A percentile compares a stretch with the other conserved stretches of the same genome.
Evolutionary conservation across 495 filamentous ascomycete species (phyloP).

Genomic region (Xylaria palmicola): DNA sequence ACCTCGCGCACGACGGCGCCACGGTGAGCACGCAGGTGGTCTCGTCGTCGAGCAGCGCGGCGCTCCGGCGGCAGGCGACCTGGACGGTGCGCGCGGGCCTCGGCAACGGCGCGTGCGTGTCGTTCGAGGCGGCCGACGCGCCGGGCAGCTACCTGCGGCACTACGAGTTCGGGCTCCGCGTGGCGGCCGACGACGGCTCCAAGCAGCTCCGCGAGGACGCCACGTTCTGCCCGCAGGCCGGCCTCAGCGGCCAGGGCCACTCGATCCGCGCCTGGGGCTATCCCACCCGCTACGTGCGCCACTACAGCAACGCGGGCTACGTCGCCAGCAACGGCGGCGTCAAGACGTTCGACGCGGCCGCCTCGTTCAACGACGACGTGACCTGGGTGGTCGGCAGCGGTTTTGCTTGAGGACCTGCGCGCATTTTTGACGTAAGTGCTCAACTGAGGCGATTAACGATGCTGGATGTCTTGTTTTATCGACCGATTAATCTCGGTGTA

Average conservation of each 20-base stretch:
- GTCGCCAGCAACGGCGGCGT: slow-evolving; percentile 53
- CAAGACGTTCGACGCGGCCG: slow-evolving; percentile 46
- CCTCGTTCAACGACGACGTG: slow-evolving; percentile 51
- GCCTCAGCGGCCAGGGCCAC: slow-evolving; percentile 49
- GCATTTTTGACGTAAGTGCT: too few species aligned
- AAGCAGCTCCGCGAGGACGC: slow-evolving; percentile 56
- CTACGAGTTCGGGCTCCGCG: slow-evolving; percentile 44
- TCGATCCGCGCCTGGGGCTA: slow-evolving; percentile 54
- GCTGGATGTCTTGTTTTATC: too few species aligned
- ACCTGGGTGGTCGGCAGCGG: slow-evolving; percentile 46
- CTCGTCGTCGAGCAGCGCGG: slow-evolving; percentile 46
- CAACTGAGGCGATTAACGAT: too few species aligned
- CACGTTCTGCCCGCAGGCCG: slow-evolving; percentile 53
- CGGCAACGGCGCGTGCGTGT: slow-evolving; percentile 51
- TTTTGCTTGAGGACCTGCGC: slow-evolving; percentile 49
- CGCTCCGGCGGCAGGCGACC: slow-evolving; percentile 50
- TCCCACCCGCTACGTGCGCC: slow-evolving; percentile 55
- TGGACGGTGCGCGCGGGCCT: slow-evolving; percentile 56
- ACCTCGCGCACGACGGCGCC: slow-evolving; percentile 45
- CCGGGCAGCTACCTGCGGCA: slow-evolving; percentile 56
- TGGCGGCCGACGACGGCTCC: slow-evolving; percentile 49
- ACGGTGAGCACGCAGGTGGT: slow-evolving; percentile 53
- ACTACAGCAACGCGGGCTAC: slow-evolving; percentile 48
- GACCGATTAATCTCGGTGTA: too few species aligned
- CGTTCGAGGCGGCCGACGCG: slow-evolving; percentile 57